These are phyloP conservation scores for Adansonia madagascariensis DNA, from an alignment of 441 rosid species.

Conservation along the genomic window DNA sequence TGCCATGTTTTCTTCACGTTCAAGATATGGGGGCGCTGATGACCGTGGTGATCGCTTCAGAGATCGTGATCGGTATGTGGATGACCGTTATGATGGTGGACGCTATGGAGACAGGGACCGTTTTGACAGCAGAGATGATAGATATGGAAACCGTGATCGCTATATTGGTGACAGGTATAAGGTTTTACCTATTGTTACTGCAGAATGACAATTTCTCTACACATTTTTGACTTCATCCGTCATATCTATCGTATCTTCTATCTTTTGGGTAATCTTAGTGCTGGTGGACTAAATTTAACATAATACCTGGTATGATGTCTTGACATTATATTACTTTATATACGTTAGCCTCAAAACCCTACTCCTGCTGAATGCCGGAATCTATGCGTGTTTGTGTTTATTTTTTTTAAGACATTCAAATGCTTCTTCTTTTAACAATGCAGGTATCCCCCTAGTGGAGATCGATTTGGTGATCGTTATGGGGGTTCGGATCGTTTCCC, in stretches of 20 bases:
- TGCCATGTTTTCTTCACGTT: slow-evolving; percentile 69
- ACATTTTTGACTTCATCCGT: neutral
- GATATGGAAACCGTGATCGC: slow-evolving; percentile 73
- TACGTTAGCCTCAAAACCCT: neutral
- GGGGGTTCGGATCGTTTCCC: slow-evolving; percentile 83
- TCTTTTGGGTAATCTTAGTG: neutral
- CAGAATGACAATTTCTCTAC: neutral
- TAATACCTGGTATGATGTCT: neutral
- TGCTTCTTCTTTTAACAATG: slow-evolving; percentile 22
- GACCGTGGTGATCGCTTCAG: slow-evolving; percentile 72
- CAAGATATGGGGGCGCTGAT: slow-evolving; percentile 74
- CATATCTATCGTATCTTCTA: neutral
- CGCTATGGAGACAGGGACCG: slow-evolving; percentile 82
- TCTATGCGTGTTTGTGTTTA: neutral
- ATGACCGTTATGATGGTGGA: slow-evolving; percentile 85
- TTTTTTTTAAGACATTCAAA: neutral
- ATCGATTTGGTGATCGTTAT: slow-evolving; percentile 75
- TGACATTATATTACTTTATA: neutral
- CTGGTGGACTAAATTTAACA: neutral
- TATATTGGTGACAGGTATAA: slow-evolving; percentile 72
- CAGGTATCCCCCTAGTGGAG: slow-evolving; percentile 78
- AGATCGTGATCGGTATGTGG: slow-evolving; percentile 76
- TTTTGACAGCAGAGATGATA: slow-evolving; percentile 67
- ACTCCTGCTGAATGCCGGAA: neutral
- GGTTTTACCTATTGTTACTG: neutral